These are phyloP conservation scores for Punctularia strigosozonata DNA, from an alignment of 768 basidiomycete species.

Conservation along the genomic window DNA sequence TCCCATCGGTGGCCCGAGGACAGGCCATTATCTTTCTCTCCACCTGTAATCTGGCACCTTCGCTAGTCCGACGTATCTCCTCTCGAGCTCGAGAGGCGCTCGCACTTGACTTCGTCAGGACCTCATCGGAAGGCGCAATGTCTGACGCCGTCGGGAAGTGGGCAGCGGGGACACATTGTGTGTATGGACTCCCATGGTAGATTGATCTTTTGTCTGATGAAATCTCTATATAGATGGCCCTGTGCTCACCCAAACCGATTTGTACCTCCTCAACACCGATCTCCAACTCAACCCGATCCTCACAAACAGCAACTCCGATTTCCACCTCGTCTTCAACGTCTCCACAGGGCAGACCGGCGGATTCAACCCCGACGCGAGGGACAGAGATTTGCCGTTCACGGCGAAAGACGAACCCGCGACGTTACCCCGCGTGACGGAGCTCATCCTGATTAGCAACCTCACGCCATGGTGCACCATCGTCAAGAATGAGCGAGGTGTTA, in stretches of 20 bases:
- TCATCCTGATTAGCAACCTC: conserved; percentile 27
- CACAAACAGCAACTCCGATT: conserved; percentile 28
- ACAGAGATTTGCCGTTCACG: conserved; percentile 43
- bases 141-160: conserved; percentile 11
- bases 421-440: conserved; percentile 23
- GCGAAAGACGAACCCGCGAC: conserved; percentile 27
- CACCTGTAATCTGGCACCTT: not conserved
- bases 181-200: not conserved
- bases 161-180: conserved; percentile 10
- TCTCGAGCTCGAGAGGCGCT: not conserved
- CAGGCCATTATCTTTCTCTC: not conserved
- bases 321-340: conserved; percentile 66
- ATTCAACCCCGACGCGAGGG: conserved; percentile 46
- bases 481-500: conserved; percentile 62
- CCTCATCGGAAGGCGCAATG: conserved; percentile 3
- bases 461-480: conserved; percentile 76
- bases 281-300: conserved; percentile 71
- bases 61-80: not conserved
- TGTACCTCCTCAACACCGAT: conserved; percentile 63
- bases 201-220: not conserved
- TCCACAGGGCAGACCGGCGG: conserved; percentile 51
- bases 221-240: conserved; percentile 48
- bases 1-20: no score
- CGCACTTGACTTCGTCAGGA: not conserved
- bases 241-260: conserved; percentile 66